A percentile compares a stretch with the other conserved stretches of the same genome.
phyloP scores from a whole-genome alignment of 129 eudicot genomes.

The Artemisia argyi region DNA sequence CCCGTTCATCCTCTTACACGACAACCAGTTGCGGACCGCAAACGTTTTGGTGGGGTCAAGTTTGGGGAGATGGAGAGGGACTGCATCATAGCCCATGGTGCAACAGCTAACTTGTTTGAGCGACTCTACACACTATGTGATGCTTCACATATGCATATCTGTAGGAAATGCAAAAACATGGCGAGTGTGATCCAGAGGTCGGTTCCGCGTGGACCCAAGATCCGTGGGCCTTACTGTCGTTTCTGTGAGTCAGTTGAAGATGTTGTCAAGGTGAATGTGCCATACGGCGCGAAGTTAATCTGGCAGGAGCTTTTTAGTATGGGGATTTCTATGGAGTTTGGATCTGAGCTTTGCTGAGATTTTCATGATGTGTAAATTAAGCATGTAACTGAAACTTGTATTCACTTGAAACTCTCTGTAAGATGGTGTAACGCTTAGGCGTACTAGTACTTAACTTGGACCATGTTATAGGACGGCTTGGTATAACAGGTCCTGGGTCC shows the following conservation, averaged over 20 bases:
- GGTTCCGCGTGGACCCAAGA: constrained; percentile 70
- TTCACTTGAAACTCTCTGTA: neutral
- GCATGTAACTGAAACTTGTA: neutral
- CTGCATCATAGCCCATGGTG: constrained; percentile 87
- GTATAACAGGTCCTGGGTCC: neutral
- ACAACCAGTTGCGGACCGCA: constrained; percentile 91
- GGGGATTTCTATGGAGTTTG: constrained; percentile 81
- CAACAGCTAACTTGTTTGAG: constrained; percentile 75
- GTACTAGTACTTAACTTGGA: neutral
- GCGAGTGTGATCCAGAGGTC: constrained; percentile 75
- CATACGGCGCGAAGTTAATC: constrained; percentile 85
- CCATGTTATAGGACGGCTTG: neutral
- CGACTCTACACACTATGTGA: constrained; percentile 90
- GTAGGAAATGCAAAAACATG: constrained; percentile 70
- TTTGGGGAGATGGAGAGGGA: constrained; percentile 93
- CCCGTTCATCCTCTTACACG: constrained; percentile 91
- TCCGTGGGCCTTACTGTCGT: constrained; percentile 90
- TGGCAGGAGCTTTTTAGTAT: constrained; percentile 92
- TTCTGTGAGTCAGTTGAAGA: constrained; percentile 78
- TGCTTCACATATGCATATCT: constrained; percentile 78
- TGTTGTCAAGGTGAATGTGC: constrained; percentile 77
- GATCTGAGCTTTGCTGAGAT: constrained; percentile 58
- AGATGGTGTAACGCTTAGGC: neutral
- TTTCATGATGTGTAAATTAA: constrained; percentile 9
- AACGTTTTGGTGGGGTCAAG: constrained; percentile 91